Evolutionary conservation across 164 flowering plant genomes (phyloP).

Genomic region (Litsea cubeba): DNA sequence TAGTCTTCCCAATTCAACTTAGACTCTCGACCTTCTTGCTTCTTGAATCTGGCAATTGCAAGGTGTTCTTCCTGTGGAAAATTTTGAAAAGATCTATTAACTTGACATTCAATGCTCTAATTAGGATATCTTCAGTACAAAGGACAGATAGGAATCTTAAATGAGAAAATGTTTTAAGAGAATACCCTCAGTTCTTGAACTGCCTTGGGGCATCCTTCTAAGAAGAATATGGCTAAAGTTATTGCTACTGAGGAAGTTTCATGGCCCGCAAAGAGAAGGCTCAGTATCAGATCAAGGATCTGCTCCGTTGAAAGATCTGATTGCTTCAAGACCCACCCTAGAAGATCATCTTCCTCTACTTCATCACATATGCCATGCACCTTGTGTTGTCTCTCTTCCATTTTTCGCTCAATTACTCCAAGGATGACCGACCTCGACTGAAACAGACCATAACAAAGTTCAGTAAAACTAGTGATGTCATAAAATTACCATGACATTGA

Average conservation of each 20-base stretch:
- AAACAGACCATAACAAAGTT: background rate
- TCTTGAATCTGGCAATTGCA: slow-evolving; percentile 48
- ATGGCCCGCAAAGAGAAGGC: slow-evolving; percentile 93
- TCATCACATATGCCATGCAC: slow-evolving; percentile 29
- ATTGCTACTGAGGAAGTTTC: slow-evolving; percentile 91
- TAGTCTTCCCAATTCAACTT: slow-evolving; percentile 85
- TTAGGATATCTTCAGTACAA: background rate
- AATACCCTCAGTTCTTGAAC: slow-evolving; percentile 62
- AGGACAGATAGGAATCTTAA: too few relatives aligned
- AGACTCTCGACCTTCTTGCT: slow-evolving; percentile 37
- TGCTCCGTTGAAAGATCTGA: slow-evolving; percentile 84
- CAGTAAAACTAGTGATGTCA: background rate
- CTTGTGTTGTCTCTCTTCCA: slow-evolving; percentile 54
- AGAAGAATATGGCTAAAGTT: slow-evolving; percentile 79
- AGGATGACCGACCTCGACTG: slow-evolving; percentile 81
- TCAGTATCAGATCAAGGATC: slow-evolving; percentile 76
- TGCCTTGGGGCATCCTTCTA: slow-evolving; percentile 58
- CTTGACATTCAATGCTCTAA: background rate
- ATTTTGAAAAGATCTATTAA: background rate
- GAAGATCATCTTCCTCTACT: slow-evolving; percentile 66
- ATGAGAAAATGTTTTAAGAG: background rate
- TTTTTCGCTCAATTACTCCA: slow-evolving; percentile 59
- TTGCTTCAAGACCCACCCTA: slow-evolving; percentile 83
- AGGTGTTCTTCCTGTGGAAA: slow-evolving; percentile 67
- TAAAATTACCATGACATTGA: background rate